Percentiles rank a stretch among this genome's conserved stretches.
phyloP scores from a whole-genome alignment of 2,329 filamentous ascomycete genomes.

The Helotiales sp. region DNA sequence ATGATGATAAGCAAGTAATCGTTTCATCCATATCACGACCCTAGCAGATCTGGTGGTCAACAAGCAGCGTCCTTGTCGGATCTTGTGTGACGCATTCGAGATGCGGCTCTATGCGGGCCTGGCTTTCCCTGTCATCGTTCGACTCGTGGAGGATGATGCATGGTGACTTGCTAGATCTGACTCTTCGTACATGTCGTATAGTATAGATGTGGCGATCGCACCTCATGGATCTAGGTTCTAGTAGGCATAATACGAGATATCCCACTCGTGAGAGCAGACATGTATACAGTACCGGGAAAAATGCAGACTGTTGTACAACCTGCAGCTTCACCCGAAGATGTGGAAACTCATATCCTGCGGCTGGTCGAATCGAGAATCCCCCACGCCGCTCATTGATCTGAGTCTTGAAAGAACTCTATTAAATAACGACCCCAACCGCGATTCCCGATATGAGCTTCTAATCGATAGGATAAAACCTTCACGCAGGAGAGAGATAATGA shows the following conservation, averaged over 20 bases:
- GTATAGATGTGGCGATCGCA: background rate
- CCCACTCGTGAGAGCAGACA: too few relatives aligned
- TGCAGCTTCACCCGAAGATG: constrained; percentile 1
- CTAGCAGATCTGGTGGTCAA: background rate
- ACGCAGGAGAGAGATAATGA: background rate
- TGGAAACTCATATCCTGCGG: constrained; percentile 4
- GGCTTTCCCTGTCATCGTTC: too few relatives aligned
- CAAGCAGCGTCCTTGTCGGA: constrained; percentile 5
- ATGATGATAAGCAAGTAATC: background rate
- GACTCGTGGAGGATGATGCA: background rate
- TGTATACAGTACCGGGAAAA: too few relatives aligned
- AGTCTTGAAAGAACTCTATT: too few relatives aligned
- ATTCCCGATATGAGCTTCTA: background rate
- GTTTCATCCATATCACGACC: background rate
- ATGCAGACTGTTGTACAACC: background rate
- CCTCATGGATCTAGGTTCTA: background rate
- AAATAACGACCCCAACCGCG: too few relatives aligned
- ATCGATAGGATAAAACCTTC: background rate
- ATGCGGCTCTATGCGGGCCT: constrained; percentile 5
- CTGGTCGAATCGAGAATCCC: background rate
- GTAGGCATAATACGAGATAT: constrained; percentile 7
- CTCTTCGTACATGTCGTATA: background rate
- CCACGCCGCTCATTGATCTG: background rate
- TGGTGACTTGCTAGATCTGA: background rate
- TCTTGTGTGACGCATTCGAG: constrained; percentile 1